A percentile compares a stretch with the other conserved stretches of the same genome.
Evolutionary conservation across 2,329 filamentous ascomycete genomes (phyloP).

Genomic region (Paecilomyces sp.): DNA sequence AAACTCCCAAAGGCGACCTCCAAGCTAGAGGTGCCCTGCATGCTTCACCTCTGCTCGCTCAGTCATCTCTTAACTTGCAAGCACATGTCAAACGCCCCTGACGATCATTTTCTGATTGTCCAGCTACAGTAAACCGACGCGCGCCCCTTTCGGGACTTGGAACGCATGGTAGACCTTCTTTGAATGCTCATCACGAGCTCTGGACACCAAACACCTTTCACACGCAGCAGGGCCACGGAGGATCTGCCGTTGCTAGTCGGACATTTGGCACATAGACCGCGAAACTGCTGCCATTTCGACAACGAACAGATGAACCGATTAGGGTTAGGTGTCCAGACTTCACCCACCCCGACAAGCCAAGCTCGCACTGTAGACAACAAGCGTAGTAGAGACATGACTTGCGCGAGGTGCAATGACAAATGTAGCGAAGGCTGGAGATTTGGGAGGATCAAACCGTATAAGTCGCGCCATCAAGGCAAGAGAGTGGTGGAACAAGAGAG

Average conservation of each 20-base stretch:
- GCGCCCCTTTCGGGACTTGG: slow-evolving; percentile 32
- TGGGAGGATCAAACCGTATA: slow-evolving; percentile 69
- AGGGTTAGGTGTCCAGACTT: slow-evolving; percentile 93
- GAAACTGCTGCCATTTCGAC: slow-evolving; percentile 48
- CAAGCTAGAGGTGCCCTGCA: slow-evolving; percentile 41
- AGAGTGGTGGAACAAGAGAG: slow-evolving; percentile 26
- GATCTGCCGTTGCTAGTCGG: slow-evolving; percentile 53
- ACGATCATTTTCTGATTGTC: slow-evolving; percentile 54
- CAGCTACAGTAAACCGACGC: slow-evolving; percentile 50
- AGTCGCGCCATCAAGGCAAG: slow-evolving; percentile 25
- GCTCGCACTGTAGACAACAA: slow-evolving; percentile 17
- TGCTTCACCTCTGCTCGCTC: slow-evolving; percentile 46
- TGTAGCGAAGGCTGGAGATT: slow-evolving; percentile 71
- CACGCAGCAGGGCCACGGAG: slow-evolving; percentile 21
- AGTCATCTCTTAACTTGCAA: slow-evolving; percentile 20
- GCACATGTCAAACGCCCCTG: slow-evolving; percentile 48
- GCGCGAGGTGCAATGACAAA: slow-evolving; percentile 35
- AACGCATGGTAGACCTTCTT: slow-evolving; percentile 42
- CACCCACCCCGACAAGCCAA: slow-evolving; percentile 52
- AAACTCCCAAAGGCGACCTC: slow-evolving; percentile 45
- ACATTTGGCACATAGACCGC: slow-evolving; percentile 63
- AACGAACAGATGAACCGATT: slow-evolving; percentile 64
- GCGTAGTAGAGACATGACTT: slow-evolving; percentile 25
- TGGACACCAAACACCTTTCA: slow-evolving; percentile 38
- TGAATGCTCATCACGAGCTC: slow-evolving; percentile 32